Evolutionary conservation across 148 eudicot genomes (phyloP), one percentile per base, ranked within the genome.

Genomic region (Polygonum aviculare): DNA sequence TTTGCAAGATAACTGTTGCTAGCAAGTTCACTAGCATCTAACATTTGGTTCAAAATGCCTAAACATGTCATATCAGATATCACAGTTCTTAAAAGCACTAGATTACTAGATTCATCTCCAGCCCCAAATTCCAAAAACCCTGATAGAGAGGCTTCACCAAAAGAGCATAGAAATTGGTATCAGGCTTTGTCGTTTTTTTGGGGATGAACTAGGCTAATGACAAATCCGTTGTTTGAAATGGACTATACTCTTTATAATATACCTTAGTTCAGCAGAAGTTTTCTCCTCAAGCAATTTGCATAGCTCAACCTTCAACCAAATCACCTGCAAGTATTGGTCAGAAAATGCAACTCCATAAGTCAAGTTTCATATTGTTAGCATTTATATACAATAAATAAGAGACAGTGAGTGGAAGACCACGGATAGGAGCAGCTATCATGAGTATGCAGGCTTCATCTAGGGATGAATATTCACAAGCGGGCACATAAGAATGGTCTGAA

Each of bases 251-350:
- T 19, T 54, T 19, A 41, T 75, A 79, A 74, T 71, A 75, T 82
- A 91, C 99, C 99, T 95, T 84, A 95, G 86, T 80, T 85, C 89
- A 74, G 94, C 93, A 77, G 97, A 95, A 78, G 90, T 81, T 81
- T 91, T 95, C 81, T 95, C 99, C 87, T 95, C 99, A 52, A 90
- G 81, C 81, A 89, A 83, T 82, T 89, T 95, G 93, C 91, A 93
- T 51, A 92, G 75, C 79, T 91, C 97, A 76, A 84, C 90, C 84
- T 95, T 95, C 82, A 95, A 86, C 88, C 91, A 93, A 52, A 80
- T 85, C 62, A 88, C 94, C 99, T 95, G 87, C 76, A 82, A 35
- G 21, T 67, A 38, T 16, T 67, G 72, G 36, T 67, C 19, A 14
- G 44, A 16, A 36, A 7, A 26, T 22, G 18, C 14, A 14, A 31